Evolutionary conservation across 78 protist genomes (phyloP).

Genomic region (Chrysochromulina parva): DNA sequence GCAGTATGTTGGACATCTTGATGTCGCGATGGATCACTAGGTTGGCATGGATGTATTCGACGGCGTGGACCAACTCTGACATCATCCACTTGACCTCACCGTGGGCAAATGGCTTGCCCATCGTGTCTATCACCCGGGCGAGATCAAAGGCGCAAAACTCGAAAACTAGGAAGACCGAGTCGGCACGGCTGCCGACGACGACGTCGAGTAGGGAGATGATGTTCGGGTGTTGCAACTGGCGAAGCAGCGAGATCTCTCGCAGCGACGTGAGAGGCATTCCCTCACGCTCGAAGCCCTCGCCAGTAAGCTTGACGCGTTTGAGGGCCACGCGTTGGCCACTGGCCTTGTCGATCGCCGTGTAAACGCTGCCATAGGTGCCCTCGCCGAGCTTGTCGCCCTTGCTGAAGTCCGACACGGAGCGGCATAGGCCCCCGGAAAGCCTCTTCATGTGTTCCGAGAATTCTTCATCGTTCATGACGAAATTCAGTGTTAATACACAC

Average conservation of each 20-base stretch:
- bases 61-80: slow-evolving; percentile 55
- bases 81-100: slow-evolving; percentile 19
- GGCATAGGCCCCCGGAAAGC: neutral
- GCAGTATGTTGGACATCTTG: slow-evolving; percentile 42
- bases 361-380: slow-evolving; percentile 42
- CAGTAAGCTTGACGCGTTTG: slow-evolving; percentile 2
- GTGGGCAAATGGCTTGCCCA: neutral
- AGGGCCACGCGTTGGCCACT: slow-evolving; percentile 15
- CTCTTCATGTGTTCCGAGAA: no score
- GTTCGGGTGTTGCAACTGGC: slow-evolving; percentile 17
- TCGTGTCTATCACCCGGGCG: neutral
- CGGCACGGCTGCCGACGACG: slow-evolving; percentile 22
- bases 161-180: slow-evolving; percentile 43
- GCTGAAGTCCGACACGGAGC: neutral
- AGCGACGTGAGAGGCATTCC: slow-evolving; percentile 50
- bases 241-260: slow-evolving; percentile 41
- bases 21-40: slow-evolving; percentile 42
- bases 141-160: slow-evolving; percentile 49
- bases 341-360: slow-evolving; percentile 7
- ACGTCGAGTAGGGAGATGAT: slow-evolving; percentile 37
- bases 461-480: no score
- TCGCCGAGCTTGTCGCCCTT: neutral
- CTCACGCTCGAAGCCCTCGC: slow-evolving; percentile 22
- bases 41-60: slow-evolving; percentile 50
- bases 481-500: no score